Base-by-base conservation (phyloP, 2,329 filamentous ascomycete species). In the Drechslerella dactyloides region DNA sequence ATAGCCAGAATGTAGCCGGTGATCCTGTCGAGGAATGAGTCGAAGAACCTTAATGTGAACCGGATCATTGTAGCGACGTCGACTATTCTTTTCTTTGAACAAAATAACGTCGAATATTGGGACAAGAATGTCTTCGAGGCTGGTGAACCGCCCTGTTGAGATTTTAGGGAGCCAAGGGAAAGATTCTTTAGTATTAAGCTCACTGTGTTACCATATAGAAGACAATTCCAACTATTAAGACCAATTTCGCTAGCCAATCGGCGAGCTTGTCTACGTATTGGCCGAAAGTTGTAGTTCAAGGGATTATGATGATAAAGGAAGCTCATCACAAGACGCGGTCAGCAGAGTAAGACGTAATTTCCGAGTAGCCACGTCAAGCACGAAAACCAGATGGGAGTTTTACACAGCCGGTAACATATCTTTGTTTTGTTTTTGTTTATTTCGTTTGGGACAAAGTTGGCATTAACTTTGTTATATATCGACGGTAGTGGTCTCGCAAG, bases 211-310 rank as follows among this genome's bases (percentile, higher is more conserved):
- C 27, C 27, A 8, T 33, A 33, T 3, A 46, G 4, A 62, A 24
- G 19, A 35, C 1, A 11, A 33, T 54, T 15, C 51, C 8, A 19
- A 62, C 17, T 15, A 24, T n/a, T 21, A 69, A 53, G 6, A 69
- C 15, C 7, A 69, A 21, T 30, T 57, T 52, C 6, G 30, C 11
- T 0, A 52, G 57, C 57, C 65, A 69, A 37, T 23, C 53, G 58
- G 19, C 50, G 23, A 6, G 52, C 48, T 24, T 44, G 33, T 35
- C 58, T 51, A 15, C 65, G 58, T 7, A 69, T 53, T 46, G 58
- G 48, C 21, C 58, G 58, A 44, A 62, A 19, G 53, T 62, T 58
- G 19, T 66, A 58, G 15, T 35, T 35, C 6, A 66, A 27, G 23
- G 54, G 62, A 37, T 69, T 58, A 11, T 53, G 17, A 30, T 13